Percentiles rank a stretch among this genome's conserved stretches.
phyloP scores from a whole-genome alignment of 441 rosid species.

The Aleurites moluccanus region DNA sequence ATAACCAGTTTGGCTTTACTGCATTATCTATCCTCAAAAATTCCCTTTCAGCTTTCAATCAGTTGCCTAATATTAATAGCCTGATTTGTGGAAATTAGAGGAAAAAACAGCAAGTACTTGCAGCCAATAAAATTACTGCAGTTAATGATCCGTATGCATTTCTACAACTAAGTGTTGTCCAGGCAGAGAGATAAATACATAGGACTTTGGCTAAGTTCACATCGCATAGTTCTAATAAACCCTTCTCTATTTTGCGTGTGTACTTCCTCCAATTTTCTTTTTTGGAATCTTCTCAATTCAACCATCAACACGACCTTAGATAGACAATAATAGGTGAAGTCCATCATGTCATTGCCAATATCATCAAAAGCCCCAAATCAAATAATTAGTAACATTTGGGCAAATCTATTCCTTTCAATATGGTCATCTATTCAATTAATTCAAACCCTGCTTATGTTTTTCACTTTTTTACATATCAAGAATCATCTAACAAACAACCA shows the following conservation, averaged over 20 bases:
- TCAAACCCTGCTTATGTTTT: neutral
- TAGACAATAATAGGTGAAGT: neutral
- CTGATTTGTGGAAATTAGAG: neutral
- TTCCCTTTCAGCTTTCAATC: neutral
- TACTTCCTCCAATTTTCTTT: neutral
- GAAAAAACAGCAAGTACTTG: neutral
- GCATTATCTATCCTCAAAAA: neutral
- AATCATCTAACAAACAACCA: neutral
- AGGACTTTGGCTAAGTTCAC: neutral
- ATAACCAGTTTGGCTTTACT: neutral
- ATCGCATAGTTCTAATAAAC: neutral
- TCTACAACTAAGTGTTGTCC: neutral
- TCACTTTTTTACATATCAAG: neutral
- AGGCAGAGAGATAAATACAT: neutral
- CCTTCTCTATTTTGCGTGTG: neutral
- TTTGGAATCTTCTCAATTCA: neutral
- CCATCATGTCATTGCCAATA: neutral
- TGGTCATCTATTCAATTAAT: neutral
- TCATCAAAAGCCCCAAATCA: slow-evolving; percentile 2
- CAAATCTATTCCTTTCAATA: neutral
- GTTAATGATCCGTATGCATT: neutral
- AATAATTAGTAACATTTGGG: neutral
- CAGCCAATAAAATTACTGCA: slow-evolving; percentile 6
- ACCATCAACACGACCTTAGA: neutral
- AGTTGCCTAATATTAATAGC: neutral